A percentile compares a stretch with the other conserved stretches of the same genome.
Evolutionary conservation across 441 rosid genomes (phyloP).

Genomic region (Jatropha podagrica): DNA sequence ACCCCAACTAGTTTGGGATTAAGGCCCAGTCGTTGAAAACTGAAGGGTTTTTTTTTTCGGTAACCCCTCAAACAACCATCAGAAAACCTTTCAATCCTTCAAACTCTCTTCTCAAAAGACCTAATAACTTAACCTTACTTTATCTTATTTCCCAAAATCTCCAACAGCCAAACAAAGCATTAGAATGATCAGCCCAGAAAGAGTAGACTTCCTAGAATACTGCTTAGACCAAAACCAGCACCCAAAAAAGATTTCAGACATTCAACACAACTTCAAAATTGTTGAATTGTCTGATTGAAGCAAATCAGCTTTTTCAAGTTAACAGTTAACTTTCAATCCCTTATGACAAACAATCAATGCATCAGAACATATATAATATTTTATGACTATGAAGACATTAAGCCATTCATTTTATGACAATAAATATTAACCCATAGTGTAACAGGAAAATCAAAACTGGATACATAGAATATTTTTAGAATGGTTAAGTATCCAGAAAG

Average conservation of each 20-base stretch:
- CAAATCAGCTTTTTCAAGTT: background rate
- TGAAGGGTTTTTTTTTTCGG: too few species aligned
- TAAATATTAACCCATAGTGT: too few species aligned
- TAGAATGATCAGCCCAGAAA: background rate
- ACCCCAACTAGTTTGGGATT: too few species aligned
- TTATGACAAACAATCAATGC: background rate
- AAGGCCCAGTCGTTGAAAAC: too few species aligned
- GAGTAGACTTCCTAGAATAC: background rate
- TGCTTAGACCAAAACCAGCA: background rate
- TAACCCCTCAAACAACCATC: too few species aligned
- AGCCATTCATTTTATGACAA: too few species aligned
- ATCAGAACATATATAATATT: background rate
- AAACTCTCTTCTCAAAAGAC: too few species aligned
- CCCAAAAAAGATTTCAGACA: background rate
- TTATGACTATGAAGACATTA: too few species aligned
- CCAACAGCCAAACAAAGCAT: background rate
- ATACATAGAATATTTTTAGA: background rate
- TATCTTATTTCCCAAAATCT: too few species aligned
- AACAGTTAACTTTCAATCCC: background rate
- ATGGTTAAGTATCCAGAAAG: background rate
- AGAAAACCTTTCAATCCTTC: too few species aligned
- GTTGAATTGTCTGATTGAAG: background rate
- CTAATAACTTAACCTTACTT: too few species aligned
- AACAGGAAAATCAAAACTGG: too few species aligned
- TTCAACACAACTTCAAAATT: background rate